Evolutionary conservation across 495 filamentous ascomycete genomes (phyloP).

Genomic region (Rusavskia elegans): DNA sequence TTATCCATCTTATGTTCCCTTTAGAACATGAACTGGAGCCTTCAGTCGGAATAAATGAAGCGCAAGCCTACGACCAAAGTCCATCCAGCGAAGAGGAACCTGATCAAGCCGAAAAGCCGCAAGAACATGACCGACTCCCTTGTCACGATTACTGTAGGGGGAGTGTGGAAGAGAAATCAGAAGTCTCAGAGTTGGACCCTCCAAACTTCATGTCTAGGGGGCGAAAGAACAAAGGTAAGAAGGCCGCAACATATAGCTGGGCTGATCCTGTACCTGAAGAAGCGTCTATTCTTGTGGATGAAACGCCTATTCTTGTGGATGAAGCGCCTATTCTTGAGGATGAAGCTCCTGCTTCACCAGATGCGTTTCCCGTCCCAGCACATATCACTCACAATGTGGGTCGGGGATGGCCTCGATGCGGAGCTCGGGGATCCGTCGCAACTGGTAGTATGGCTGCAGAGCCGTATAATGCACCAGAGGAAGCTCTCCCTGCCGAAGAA

Average conservation of each 20-base stretch:
- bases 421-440: no score
- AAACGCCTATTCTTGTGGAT: no score
- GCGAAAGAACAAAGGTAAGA: constrained; percentile 1
- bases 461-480: constrained; percentile 4
- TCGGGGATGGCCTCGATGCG: no score
- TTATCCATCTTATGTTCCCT: no score
- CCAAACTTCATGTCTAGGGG: constrained; percentile 2
- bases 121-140: constrained; percentile 3
- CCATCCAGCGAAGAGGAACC: constrained; percentile 1
- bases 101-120: constrained; percentile 2
- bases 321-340: constrained; percentile 4
- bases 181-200: constrained; percentile 2
- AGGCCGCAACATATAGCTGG: constrained; percentile 6
- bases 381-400: background rate
- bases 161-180: constrained; percentile 4
- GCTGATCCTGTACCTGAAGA: constrained; percentile 6
- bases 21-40: constrained; percentile 2
- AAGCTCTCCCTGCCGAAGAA: constrained; percentile 5
- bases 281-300: no score
- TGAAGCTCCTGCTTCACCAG: constrained; percentile 4
- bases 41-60: constrained; percentile 1
- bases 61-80: constrained; percentile 2
- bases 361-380: constrained; percentile 1
- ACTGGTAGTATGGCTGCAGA: constrained; percentile 2
- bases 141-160: constrained; percentile 1